A percentile compares a stretch with the other conserved stretches of the same genome.
These are phyloP conservation scores for Delitschia confertaspora DNA, from an alignment of 495 filamentous ascomycete species.

Conservation along the genomic window DNA sequence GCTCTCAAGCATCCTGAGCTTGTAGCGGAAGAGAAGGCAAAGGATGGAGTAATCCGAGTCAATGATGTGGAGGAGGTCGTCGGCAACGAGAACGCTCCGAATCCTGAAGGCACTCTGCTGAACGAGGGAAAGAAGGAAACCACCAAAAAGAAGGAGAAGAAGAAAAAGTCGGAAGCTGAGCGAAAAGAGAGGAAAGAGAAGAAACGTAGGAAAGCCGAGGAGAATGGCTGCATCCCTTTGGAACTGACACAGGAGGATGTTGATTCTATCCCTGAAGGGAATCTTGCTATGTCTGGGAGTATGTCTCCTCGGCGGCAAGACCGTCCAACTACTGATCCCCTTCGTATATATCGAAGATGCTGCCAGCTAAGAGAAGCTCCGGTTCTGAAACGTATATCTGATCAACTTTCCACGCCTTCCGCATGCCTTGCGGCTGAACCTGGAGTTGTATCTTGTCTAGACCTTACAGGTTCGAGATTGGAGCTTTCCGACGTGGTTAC, in stretches of 20 bases:
- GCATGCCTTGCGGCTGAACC: conserved; percentile 50
- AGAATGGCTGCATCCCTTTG: conserved; percentile 70
- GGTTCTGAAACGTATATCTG: conserved; percentile 77
- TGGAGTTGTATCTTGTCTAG: conserved; percentile 68
- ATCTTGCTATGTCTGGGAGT: conserved; percentile 5
- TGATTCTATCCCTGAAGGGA: conserved; percentile 5
- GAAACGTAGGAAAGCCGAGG: conserved; percentile 66
- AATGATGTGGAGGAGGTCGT: conserved; percentile 35
- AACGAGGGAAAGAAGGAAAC: conserved; percentile 41
- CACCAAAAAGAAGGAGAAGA: conserved; percentile 76
- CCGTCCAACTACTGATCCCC: conserved; percentile 78
- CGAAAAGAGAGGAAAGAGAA: conserved; percentile 78
- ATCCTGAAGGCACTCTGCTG: conserved; percentile 26
- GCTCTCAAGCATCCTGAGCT: conserved; percentile 55
- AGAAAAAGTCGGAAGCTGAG: conserved; percentile 82
- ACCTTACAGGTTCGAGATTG: conserved; percentile 77
- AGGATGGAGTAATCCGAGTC: conserved; percentile 38
- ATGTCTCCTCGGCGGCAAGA: conserved; percentile 46
- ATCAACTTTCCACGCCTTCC: conserved; percentile 66
- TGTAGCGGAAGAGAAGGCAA: conserved; percentile 51
- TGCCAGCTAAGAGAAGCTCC: conserved; percentile 89
- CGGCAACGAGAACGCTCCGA: conserved; percentile 24
- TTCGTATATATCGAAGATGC: conserved; percentile 87
- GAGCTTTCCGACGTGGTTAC: conserved; percentile 73
- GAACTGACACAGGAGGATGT: conserved; percentile 55